A percentile compares a stretch with the other conserved stretches of the same genome.
Evolutionary conservation across 176 grass and related monocot species (phyloP).

Genomic region (sorghum (Sorghum bicolor)): DNA sequence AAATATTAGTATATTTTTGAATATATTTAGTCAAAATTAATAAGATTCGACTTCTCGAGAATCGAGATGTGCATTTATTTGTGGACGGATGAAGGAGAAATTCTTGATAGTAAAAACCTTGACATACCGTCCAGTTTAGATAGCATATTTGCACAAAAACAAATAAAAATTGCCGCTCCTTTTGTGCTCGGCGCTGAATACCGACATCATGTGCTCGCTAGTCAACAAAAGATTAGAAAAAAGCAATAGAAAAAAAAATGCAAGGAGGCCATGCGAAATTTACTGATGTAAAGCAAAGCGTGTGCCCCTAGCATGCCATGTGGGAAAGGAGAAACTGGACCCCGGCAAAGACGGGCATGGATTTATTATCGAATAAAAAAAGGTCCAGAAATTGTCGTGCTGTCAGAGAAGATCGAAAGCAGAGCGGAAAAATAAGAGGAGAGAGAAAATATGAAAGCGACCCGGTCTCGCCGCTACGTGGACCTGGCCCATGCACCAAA

Average conservation of each 20-base stretch:
- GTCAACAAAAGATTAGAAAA: slow-evolving; percentile 24
- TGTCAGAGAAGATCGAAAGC: slow-evolving; percentile 50
- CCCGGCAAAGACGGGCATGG: slow-evolving; percentile 32
- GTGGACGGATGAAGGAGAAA: too few species aligned
- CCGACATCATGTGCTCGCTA: not conserved
- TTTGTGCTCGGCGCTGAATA: too few species aligned
- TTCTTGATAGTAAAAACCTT: too few species aligned
- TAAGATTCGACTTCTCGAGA: too few species aligned
- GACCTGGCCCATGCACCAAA: slow-evolving; percentile 38
- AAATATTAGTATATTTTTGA: too few species aligned
- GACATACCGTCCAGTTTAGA: too few species aligned
- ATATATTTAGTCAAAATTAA: too few species aligned
- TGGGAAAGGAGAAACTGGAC: slow-evolving; percentile 40
- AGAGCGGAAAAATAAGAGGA: slow-evolving; percentile 19
- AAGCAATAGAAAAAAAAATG: slow-evolving; percentile 5
- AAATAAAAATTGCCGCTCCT: not conserved
- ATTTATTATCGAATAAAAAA: slow-evolving; percentile 51
- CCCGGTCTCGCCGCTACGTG: not conserved
- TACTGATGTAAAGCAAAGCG: slow-evolving; percentile 14
- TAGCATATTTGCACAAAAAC: too few species aligned
- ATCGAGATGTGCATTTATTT: too few species aligned
- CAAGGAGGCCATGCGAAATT: slow-evolving; percentile 3
- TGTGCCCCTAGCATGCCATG: slow-evolving; percentile 36
- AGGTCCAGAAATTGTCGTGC: slow-evolving; percentile 25
- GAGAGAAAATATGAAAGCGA: slow-evolving; percentile 55